Conservation (phyloP, 2,329 filamentous ascomycete species). For the Podosphaera aphanis region DNA sequence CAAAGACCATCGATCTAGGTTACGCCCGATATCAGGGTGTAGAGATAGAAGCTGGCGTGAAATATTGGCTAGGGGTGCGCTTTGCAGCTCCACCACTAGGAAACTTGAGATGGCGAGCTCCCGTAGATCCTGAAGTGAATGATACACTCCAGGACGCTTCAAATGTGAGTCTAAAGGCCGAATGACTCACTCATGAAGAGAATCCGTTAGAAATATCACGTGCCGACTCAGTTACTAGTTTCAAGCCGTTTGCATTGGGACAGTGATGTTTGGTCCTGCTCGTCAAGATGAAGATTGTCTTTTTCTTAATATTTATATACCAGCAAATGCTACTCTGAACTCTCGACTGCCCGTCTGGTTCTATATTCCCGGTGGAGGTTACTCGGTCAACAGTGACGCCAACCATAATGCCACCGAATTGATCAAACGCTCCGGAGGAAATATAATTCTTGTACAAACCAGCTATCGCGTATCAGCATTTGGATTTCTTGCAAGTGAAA, state of each 20-base stretch:
- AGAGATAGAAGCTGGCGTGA: constrained; percentile 30
- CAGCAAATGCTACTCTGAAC: constrained; percentile 3
- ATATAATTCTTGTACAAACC: constrained; percentile 21
- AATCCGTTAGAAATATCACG: not conserved
- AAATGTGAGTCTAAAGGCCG: not conserved
- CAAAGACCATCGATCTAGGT: constrained; percentile 27
- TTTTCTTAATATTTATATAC: constrained; percentile 16
- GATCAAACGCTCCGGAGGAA: constrained; percentile 15
- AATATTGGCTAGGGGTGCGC: constrained; percentile 51
- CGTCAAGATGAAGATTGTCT: constrained; percentile 15
- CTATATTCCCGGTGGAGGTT: constrained; percentile 22
- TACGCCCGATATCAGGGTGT: constrained; percentile 44
- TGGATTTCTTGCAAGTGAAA: constrained; percentile 7
- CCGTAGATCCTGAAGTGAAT: constrained; percentile 30
- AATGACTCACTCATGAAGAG: not conserved
- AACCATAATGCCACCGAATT: constrained; percentile 21
- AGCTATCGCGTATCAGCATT: constrained; percentile 21
- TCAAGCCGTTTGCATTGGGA: not conserved
- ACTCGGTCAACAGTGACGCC: constrained; percentile 19
- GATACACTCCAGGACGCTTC: not conserved
- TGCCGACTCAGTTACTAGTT: not conserved
- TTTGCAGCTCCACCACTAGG: constrained; percentile 49
- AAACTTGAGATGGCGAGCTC: constrained; percentile 40
- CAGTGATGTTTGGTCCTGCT: not conserved
- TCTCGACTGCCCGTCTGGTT: constrained; percentile 19